Base-by-base conservation (phyloP, 495 filamentous ascomycete species). In the Aspergillus campestris region DNA sequence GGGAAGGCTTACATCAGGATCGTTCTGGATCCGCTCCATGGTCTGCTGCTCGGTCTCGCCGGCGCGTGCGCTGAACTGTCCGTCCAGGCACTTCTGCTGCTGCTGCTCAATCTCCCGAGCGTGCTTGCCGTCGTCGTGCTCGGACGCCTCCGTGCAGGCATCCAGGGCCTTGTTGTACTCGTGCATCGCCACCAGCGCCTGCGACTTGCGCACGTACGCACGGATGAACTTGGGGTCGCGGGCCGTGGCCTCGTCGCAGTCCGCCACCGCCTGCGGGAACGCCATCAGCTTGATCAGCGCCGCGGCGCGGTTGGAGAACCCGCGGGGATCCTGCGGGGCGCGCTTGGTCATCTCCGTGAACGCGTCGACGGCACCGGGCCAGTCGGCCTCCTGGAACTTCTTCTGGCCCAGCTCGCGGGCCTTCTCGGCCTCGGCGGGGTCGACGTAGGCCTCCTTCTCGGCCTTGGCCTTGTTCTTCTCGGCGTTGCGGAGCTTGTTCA, bases 311-410 rank as follows among this genome's bases (percentile, higher is more conserved):
- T 99, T 99, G 61, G 84, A 88, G 73, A 91, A 99, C 15, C 94
- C 92, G 48, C 92, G 84, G 29, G 94, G 86, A 61, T 99, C 92
- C 2, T 91, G 76, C 12, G 92, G 92, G 0, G 86, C 81, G 41
- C 92, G 90, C 77, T 97, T 97, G 62, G 83, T 84, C 92, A 96
- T 96, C 77, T 99, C 92, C 2, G 73, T 80, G 71, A 97, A 99
- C 3, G 94, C 91, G 34, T 87, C 89, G 15, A 99, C 91, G 27
- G 92, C 92, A 34, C 78, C 94, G 24, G 91, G 90, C 89, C 91
- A 97, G 72, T 99, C 89, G 12, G 81, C 81, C 50, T 89, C 87
- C 72, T 97, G 95, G 79, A 97, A 99, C 65, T 91, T 92, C 60
- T 84, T 73, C 65, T 95, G 95, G 31, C 92, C 92, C 37, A 94